phyloP scores from a whole-genome alignment of 192 early-diverging fungal species.

The Backusella mclennaniae region DNA sequence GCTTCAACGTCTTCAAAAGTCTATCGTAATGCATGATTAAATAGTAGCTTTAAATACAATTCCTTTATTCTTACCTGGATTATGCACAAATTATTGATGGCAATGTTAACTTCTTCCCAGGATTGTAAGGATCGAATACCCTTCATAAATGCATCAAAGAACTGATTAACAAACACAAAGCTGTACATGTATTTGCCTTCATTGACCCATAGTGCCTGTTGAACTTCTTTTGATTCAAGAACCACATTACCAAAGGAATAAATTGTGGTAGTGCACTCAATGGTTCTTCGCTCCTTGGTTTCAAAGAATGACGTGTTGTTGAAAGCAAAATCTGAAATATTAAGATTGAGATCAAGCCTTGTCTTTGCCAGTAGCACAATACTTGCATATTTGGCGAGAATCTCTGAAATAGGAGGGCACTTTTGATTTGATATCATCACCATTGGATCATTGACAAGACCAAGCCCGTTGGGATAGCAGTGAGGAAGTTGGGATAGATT shows the following conservation, averaged over 20 bases:
- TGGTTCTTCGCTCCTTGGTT: constrained; percentile 31
- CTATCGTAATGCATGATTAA: neutral
- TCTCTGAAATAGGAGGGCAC: constrained; percentile 19
- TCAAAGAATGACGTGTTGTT: constrained; percentile 41
- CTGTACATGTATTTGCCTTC: constrained; percentile 37
- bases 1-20: constrained; percentile 27
- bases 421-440: constrained; percentile 20
- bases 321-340: constrained; percentile 36
- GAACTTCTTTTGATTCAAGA: constrained; percentile 45
- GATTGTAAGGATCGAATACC: constrained; percentile 40
- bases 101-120: constrained; percentile 44
- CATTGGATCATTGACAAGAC: neutral
- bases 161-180: constrained; percentile 52
- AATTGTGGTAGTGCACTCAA: constrained; percentile 43
- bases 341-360: constrained; percentile 38
- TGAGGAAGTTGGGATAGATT: constrained; percentile 31
- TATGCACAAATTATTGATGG: constrained; percentile 44
- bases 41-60: neutral
- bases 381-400: neutral
- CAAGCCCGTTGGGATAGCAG: constrained; percentile 24
- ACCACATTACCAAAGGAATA: constrained; percentile 50
- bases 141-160: constrained; percentile 51
- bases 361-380: constrained; percentile 32
- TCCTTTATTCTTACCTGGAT: constrained; percentile 35
- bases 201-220: constrained; percentile 34